Base-by-base conservation (phyloP, 768 basidiomycete species). In the Boletus reticuloceps region DNA sequence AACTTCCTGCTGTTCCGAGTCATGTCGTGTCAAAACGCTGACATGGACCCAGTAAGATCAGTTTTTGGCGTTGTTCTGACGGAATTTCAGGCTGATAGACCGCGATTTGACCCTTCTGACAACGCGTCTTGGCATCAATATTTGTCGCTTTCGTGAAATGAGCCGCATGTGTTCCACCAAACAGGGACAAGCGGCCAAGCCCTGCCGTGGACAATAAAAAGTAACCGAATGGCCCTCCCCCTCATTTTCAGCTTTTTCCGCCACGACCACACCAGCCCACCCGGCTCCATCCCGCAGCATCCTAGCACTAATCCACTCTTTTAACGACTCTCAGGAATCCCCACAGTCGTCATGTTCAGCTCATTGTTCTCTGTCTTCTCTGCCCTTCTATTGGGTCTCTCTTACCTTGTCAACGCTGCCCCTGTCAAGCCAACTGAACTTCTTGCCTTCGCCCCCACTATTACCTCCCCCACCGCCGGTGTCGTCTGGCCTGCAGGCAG, bases 361-460 rank as follows among this genome's bases (percentile, higher is more conserved):
- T 56, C 51, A 13, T 41, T 63, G 38, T 51, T 64, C 36, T 51
- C 67, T 43, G 51, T 68, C 47, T 56, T 77, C 63, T 70, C 64
- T 47, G 58, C 71, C 58, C 58, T 76, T 47, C 38, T 75, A 48
- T 53, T 73, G 53, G 55, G 51, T 32, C 54, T 71, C 50, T 51
- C 66, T 45, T 58, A 64, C 51, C 44, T 69, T 47, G 69, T 64
- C 55, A 52, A 55, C 43, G 64, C 70, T 36, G 67, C 66, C 16
- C 71, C 71, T 14, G 31, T 68, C 12, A 55, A 64, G 0, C 65
- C 73, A 17, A 61, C 61, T 34, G 60, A 71, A 51, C 51, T 73
- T 47, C 59, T 77, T 51, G 75, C 75, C 58, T 69, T 70, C 58
- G 73, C 69, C 39, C 81, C 82, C 2, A 56, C 54, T 3, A 77